Conservation (phyloP, 495 filamentous ascomycete genomes). For the Friedmanniomyces endolithicus region DNA sequence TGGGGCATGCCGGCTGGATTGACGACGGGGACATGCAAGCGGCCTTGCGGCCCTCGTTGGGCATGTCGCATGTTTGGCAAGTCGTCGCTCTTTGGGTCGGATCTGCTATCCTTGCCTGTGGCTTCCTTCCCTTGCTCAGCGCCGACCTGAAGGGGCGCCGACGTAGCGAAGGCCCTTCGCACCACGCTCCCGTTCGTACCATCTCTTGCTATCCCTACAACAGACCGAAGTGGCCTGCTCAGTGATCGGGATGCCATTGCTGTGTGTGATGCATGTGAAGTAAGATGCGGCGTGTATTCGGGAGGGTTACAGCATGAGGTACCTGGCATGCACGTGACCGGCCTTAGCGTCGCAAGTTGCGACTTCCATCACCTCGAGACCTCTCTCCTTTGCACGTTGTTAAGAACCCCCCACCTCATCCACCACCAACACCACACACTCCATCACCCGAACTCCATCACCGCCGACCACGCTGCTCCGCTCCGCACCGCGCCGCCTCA, state of each 20-base stretch:
- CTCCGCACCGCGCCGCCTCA: too few relatives aligned
- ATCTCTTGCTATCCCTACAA: neutral
- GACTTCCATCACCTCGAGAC: neutral
- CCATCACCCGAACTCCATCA: neutral
- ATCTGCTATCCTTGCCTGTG: neutral
- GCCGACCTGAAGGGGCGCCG: slow-evolving; percentile 1
- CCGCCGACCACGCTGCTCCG: too few relatives aligned
- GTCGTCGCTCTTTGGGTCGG: slow-evolving; percentile 15
- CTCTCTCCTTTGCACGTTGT: neutral
- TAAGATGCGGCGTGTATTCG: too few relatives aligned
- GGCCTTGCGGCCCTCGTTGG: slow-evolving; percentile 31
- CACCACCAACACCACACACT: too few relatives aligned
- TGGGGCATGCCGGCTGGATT: slow-evolving; percentile 50
- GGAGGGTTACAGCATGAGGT: too few relatives aligned
- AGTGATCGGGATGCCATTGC: slow-evolving; percentile 2
- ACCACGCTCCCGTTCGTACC: neutral
- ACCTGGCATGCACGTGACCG: too few relatives aligned
- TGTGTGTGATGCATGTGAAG: neutral
- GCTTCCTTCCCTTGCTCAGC: slow-evolving; percentile 21
- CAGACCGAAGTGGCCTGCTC: slow-evolving; percentile 5
- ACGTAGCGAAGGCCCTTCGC: slow-evolving; percentile 24
- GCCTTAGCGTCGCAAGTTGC: too few relatives aligned
- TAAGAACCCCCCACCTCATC: neutral
- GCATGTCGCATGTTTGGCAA: slow-evolving; percentile 30
- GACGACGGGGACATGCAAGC: slow-evolving; percentile 60